These are phyloP conservation scores for Trichomonas vaginalis DNA, from an alignment of 208 protist genomes.

Conservation along the genomic window DNA sequence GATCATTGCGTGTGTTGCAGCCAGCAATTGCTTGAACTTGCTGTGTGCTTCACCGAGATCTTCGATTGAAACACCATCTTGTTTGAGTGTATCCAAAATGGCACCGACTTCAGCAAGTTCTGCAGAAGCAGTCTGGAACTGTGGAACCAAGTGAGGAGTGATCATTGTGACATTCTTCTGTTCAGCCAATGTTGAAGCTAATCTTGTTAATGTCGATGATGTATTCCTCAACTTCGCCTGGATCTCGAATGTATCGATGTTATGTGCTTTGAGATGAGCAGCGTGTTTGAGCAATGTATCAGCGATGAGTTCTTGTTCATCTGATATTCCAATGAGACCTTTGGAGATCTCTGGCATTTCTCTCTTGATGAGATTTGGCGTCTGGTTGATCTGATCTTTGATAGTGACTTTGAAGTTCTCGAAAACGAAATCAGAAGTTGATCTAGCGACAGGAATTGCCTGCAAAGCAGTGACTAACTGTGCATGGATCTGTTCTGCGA, in stretches of 20 bases:
- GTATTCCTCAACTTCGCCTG: neutral
- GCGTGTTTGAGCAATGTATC: neutral
- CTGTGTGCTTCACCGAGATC: neutral
- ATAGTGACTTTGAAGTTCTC: neutral
- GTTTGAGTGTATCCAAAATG: neutral
- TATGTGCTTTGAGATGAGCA: neutral
- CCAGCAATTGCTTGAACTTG: neutral
- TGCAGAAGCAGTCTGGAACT: neutral
- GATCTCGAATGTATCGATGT: neutral
- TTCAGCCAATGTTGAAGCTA: neutral
- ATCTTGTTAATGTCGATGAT: neutral
- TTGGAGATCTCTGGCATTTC: neutral
- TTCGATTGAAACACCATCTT: neutral
- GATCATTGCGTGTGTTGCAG: neutral
- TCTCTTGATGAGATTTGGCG: too few relatives aligned
- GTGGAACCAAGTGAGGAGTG: neutral
- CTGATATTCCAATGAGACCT: neutral
- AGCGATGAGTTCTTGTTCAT: neutral
- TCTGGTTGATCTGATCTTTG: neutral
- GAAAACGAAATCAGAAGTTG: neutral
- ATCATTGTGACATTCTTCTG: neutral
- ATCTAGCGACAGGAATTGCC: neutral
- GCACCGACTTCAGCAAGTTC: neutral
- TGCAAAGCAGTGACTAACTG: neutral
- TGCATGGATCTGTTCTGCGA: neutral